phyloP scores from a whole-genome alignment of 1,284 basidiomycete species.

The Coniferiporia sulphurascens region DNA sequence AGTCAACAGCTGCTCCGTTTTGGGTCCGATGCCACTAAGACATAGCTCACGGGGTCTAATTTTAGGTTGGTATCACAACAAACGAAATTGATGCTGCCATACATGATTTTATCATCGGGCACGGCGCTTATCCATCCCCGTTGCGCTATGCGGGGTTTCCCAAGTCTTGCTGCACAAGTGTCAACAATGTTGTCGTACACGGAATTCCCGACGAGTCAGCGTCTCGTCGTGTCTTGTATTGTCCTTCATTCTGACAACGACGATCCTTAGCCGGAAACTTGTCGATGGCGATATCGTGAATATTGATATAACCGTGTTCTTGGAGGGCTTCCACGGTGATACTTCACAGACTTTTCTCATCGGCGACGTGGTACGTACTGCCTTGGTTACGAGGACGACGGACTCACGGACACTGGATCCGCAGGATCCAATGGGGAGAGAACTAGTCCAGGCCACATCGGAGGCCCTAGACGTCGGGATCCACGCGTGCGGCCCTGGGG shows the following conservation, averaged over 20 bases:
- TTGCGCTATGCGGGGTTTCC: slow-evolving; percentile 80
- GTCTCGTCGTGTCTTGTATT: slow-evolving; percentile 1
- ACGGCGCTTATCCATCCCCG: slow-evolving; percentile 86
- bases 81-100: slow-evolving; percentile 64
- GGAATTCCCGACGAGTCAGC: slow-evolving; percentile 83
- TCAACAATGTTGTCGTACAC: slow-evolving; percentile 83
- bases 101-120: slow-evolving; percentile 64
- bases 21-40: slow-evolving; percentile 7
- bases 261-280: slow-evolving; percentile 58
- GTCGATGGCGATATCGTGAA: slow-evolving; percentile 81
- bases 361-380: slow-evolving; percentile 57
- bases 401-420: neutral
- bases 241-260: neutral
- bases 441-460: slow-evolving; percentile 59
- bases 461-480: slow-evolving; percentile 74
- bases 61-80: slow-evolving; percentile 71
- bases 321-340: slow-evolving; percentile 81
- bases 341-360: slow-evolving; percentile 80
- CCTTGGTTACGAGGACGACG: neutral
- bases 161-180: slow-evolving; percentile 82
- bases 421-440: slow-evolving; percentile 62
- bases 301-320: slow-evolving; percentile 78
- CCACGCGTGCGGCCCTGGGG: slow-evolving; percentile 69
- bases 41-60: slow-evolving; percentile 16
- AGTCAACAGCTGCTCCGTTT: neutral